Base-by-base conservation (phyloP, 257 asterid species). In the Solanum peruvianum region DNA sequence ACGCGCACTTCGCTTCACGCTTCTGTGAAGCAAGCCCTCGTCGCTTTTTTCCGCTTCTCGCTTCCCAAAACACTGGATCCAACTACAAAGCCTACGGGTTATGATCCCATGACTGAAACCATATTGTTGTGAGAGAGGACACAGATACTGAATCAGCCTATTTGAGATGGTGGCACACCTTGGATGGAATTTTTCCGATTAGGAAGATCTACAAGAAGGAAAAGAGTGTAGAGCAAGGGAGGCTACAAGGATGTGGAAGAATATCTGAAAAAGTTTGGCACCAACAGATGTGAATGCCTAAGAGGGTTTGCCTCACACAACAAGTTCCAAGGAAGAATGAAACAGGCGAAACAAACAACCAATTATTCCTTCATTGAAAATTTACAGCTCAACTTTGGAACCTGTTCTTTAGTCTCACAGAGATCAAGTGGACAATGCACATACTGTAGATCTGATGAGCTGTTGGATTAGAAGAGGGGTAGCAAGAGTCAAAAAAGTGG, bases 71-170 rank as follows among this genome's bases (percentile, higher is more conserved):
- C n/a, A n/a, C n/a, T n/a, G n/a, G 99, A 97, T 91, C 99, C 96
- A 70, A 93, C 92, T 56, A 92, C 94, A 60, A 97, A 95, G 93
- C 97, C 99, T 11, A 97, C 95, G 91, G 98, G 98, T 82, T 97
- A 95, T 70, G 99, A 97, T 92, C 97, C 99, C 44, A 95, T 95
- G 98, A 89, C 94, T 21, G 99, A 95, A 89, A 98, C 99, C 52
- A 90, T 93, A 85, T 89, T 95, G 91, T 93, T 97, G 71, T 94
- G 99, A 95, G 99, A 97, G 94, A 94, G 99, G 98, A 94, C 88
- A 93, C 62, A 7, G n/a, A 56, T 56, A 20, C 66, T 58, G 66
- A 58, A 58, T 20, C 66, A 58, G 25, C 66, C 25, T 58, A 12
- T 2, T 58, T 58, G 66, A 58, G 25, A 58, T 58, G 66, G 66